phyloP scores from a whole-genome alignment of 208 protist species.

The Wallacemonas sp. region DNA sequence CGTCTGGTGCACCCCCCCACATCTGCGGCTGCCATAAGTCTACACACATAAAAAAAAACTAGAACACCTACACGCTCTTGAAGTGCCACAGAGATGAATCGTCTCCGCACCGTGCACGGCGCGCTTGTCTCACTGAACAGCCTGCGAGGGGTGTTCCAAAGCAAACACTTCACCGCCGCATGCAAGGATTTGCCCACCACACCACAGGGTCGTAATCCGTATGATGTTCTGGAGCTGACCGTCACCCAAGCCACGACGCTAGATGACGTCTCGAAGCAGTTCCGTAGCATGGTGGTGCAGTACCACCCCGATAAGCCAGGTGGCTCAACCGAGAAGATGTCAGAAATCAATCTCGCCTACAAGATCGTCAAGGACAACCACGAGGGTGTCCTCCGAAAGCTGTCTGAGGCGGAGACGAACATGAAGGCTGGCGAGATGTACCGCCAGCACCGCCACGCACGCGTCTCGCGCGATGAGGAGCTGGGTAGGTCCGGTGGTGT shows the following conservation, averaged over 20 bases:
- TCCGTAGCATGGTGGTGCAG: slow-evolving; percentile 79
- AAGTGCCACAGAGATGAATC: too few relatives aligned
- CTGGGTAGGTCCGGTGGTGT: slow-evolving; percentile 79
- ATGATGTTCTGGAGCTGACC: slow-evolving; percentile 88
- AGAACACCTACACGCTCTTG: too few relatives aligned
- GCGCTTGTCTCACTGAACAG: not conserved
- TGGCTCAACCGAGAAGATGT: slow-evolving; percentile 89
- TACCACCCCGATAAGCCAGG: slow-evolving; percentile 90
- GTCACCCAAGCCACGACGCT: slow-evolving; percentile 69
- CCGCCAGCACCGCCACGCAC: slow-evolving; percentile 67
- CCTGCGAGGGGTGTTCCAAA: slow-evolving; percentile 71
- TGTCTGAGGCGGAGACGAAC: slow-evolving; percentile 62
- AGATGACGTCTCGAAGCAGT: slow-evolving; percentile 88
- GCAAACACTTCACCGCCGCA: slow-evolving; percentile 72
- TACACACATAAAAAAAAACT: too few relatives aligned
- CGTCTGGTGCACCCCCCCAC: too few relatives aligned
- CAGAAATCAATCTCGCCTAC: slow-evolving; percentile 88
- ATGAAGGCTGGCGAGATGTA: slow-evolving; percentile 58
- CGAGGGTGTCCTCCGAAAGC: slow-evolving; percentile 55
- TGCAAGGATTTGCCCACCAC: slow-evolving; percentile 81
- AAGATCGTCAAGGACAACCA: slow-evolving; percentile 91
- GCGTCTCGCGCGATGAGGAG: slow-evolving; percentile 66
- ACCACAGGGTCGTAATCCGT: slow-evolving; percentile 85
- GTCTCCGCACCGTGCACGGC: not conserved
- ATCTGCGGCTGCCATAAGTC: too few relatives aligned